phyloP scores from a whole-genome alignment of 192 early-diverging fungal species.

The Rhizophagus prolifer region DNA sequence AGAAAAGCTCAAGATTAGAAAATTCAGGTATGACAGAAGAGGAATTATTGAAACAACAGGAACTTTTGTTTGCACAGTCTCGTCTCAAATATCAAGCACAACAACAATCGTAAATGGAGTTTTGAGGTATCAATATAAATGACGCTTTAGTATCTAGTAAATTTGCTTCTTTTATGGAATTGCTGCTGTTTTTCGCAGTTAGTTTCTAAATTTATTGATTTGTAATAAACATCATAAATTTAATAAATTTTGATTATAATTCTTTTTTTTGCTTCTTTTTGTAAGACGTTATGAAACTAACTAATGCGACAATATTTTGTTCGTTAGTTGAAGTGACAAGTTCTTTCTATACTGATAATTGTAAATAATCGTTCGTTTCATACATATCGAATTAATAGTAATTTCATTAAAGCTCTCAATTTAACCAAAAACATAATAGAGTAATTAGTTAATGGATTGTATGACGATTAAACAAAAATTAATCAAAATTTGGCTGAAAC shows the following conservation, averaged over 20 bases:
- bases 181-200: too few relatives aligned
- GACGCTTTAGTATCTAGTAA: not conserved
- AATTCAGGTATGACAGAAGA: conserved; percentile 82
- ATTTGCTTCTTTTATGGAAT: too few relatives aligned
- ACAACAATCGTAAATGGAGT: conserved; percentile 14
- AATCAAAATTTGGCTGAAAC: too few relatives aligned
- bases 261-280: not conserved
- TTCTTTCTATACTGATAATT: too few relatives aligned
- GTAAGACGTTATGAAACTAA: not conserved
- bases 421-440: too few relatives aligned
- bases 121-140: not conserved
- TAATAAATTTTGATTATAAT: not conserved
- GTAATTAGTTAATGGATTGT: too few relatives aligned
- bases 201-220: not conserved
- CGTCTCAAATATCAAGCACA: conserved; percentile 62
- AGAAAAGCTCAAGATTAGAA: conserved; percentile 72
- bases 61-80: conserved; percentile 87
- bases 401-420: too few relatives aligned
- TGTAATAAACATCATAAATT: not conserved
- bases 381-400: too few relatives aligned
- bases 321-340: too few relatives aligned
- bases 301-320: too few relatives aligned
- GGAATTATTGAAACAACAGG: conserved; percentile 80
- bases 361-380: too few relatives aligned
- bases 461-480: too few relatives aligned